Percentiles rank a stretch among this genome's conserved stretches.
Conservation (phyloP, 2,329 filamentous ascomycete species). For the Aureobasidium sp. region DNA sequence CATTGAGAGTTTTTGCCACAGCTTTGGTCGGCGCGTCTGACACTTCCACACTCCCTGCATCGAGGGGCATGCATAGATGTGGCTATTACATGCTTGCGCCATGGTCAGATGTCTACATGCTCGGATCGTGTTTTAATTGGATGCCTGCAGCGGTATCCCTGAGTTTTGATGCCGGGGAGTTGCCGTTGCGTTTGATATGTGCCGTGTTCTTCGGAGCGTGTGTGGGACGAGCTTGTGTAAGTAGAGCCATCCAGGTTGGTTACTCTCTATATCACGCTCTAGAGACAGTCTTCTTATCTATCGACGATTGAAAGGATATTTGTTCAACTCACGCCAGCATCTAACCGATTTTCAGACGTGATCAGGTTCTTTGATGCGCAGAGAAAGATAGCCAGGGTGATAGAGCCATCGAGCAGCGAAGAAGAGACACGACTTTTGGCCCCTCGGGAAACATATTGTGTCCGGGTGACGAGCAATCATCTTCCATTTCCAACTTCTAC, state of each 20-base stretch:
- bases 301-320: too few relatives aligned
- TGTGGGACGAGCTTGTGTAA: too few relatives aligned
- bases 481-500: background rate
- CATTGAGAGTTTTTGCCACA: too few relatives aligned
- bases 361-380: background rate
- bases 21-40: background rate
- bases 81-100: background rate
- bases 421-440: background rate
- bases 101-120: constrained; percentile 3
- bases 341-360: background rate
- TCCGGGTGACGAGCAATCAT: background rate
- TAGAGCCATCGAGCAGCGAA: background rate
- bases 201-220: too few relatives aligned
- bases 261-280: too few relatives aligned
- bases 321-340: background rate
- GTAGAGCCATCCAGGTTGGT: too few relatives aligned
- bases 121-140: background rate
- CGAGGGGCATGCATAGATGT: background rate
- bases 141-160: background rate
- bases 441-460: background rate
- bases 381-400: background rate
- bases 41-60: background rate
- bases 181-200: too few relatives aligned
- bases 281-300: too few relatives aligned
- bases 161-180: too few relatives aligned